Evolutionary conservation across 305 asterid species (phyloP), one percentile per base, ranked within the genome.

Genomic region (Rubia peregrina): DNA sequence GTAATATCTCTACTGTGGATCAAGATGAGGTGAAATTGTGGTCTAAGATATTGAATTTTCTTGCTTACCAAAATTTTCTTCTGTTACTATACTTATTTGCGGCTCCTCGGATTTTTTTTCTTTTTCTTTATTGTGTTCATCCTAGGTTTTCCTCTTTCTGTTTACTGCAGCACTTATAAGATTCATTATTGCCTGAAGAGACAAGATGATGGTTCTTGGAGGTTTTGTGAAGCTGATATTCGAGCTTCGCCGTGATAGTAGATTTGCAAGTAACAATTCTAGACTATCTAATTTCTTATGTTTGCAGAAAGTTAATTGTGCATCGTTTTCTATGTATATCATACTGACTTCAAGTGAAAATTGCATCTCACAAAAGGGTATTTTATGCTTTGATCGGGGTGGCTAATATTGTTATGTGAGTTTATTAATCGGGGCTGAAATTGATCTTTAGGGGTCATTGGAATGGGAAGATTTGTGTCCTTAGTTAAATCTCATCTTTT

Each of bases 121-220:
- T 24, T 24, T 21, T 42, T 6, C 5, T 11, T 10, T 51, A 5
- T 21, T 30, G 38, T 57, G n/a, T 26, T 7, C 55, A 43, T 61
- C 49, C 16, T 44, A 17, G n/a, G 19, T 71, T 16, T 42, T 61
- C 40, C 19, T 38, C 65, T 5, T 70, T 43, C 42, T 30, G 53
- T 74, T 75, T 67, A 61, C 76, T 85, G 92, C 97, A 92, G 99
- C 95, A 83, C 97, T 24, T 95, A 95, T 70, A 85, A 80, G 79
- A 87, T 92, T 77, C 86, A 73, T 30, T 95, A 95, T 78, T 83
- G 75, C 73, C 87, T 92, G 73, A 87, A 85, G 87, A 90, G 88
- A 88, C 92, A 88, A 67, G 85, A 78, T 9, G 92, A 86, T 73
- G 96, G 96, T 66, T 85, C 94, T 11, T 95, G 99, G 98, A 92